Percentiles rank a stretch among this genome's conserved stretches.
Evolutionary conservation across 768 basidiomycete species (phyloP).

Genomic region (Termitomyces sp.): DNA sequence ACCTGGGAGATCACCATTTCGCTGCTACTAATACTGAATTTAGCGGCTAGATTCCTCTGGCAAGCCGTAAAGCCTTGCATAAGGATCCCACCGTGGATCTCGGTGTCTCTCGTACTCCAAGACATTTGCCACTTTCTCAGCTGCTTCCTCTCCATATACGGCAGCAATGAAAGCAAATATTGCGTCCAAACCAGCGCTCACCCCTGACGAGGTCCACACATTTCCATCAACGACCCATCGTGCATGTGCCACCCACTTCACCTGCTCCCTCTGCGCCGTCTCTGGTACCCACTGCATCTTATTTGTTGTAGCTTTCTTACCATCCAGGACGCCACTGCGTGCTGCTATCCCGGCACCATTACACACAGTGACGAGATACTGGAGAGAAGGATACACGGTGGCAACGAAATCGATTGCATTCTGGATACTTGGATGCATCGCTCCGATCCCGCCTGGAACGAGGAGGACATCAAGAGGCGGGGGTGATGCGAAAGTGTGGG

Average conservation of each 20-base stretch:
- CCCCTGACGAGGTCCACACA: constrained; percentile 44
- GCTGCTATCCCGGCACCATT: constrained; percentile 39
- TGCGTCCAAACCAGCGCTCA: constrained; percentile 37
- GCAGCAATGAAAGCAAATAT: constrained; percentile 31
- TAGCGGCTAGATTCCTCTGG: background rate
- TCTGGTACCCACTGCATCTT: constrained; percentile 29
- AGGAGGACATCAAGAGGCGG: constrained; percentile 32
- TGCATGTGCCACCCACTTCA: constrained; percentile 39
- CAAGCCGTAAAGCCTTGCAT: constrained; percentile 25
- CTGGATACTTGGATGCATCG: constrained; percentile 19
- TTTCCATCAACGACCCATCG: constrained; percentile 48
- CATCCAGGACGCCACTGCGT: constrained; percentile 36
- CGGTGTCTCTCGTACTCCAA: constrained; percentile 35
- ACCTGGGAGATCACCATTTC: too few relatives aligned
- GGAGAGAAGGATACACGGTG: constrained; percentile 28
- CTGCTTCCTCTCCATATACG: constrained; percentile 31
- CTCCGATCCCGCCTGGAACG: constrained; percentile 27
- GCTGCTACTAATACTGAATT: too few relatives aligned
- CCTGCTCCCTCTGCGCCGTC: constrained; percentile 23
- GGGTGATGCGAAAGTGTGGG: constrained; percentile 30
- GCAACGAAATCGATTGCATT: constrained; percentile 26
- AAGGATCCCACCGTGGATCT: constrained; percentile 35
- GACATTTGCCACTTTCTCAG: constrained; percentile 23
- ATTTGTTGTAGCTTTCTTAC: constrained; percentile 40
- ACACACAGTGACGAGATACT: constrained; percentile 41